Evolutionary conservation across 345 rosid species (phyloP).

Genomic region (Ailanthus altissimus): DNA sequence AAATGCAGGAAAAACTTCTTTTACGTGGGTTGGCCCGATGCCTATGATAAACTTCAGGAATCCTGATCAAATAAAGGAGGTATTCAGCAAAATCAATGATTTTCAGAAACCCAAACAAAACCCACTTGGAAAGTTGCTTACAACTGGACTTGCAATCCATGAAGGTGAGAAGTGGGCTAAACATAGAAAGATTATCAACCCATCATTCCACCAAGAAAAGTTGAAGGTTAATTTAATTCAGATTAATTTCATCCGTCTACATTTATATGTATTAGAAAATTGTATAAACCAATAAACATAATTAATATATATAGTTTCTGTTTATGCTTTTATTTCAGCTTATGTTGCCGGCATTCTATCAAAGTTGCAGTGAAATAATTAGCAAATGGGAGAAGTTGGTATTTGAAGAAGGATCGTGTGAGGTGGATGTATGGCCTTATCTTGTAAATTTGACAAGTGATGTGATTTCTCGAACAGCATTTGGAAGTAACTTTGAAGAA

Average conservation of each 20-base stretch:
- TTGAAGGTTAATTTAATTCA: not conserved
- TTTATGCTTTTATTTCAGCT: not conserved
- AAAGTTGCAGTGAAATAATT: conserved; percentile 32
- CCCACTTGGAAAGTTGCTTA: conserved; percentile 14
- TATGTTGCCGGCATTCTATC: conserved; percentile 29
- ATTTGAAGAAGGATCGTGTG: conserved; percentile 23
- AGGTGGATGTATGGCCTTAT: conserved; percentile 44
- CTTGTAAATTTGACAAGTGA: conserved; percentile 36
- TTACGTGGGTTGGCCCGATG: conserved; percentile 20
- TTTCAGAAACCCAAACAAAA: conserved; percentile 6
- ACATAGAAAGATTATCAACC: not conserved
- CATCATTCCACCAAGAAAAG: not conserved
- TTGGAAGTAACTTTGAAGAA: conserved; percentile 43
- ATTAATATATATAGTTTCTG: not conserved
- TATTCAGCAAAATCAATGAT: conserved; percentile 15
- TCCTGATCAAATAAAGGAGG: conserved; percentile 22
- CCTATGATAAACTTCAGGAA: conserved; percentile 21
- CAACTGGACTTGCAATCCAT: not conserved
- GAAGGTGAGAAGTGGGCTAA: not conserved
- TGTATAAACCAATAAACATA: not conserved
- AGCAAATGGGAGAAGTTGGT: conserved; percentile 31
- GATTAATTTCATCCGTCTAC: not conserved
- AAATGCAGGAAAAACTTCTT: conserved; percentile 27
- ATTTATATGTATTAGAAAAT: not conserved
- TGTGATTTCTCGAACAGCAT: conserved; percentile 49